Percentiles rank a stretch among this genome's conserved stretches.
These are phyloP conservation scores for Juncus effusus DNA, from an alignment of 176 grass and related monocot species.

Conservation along the genomic window DNA sequence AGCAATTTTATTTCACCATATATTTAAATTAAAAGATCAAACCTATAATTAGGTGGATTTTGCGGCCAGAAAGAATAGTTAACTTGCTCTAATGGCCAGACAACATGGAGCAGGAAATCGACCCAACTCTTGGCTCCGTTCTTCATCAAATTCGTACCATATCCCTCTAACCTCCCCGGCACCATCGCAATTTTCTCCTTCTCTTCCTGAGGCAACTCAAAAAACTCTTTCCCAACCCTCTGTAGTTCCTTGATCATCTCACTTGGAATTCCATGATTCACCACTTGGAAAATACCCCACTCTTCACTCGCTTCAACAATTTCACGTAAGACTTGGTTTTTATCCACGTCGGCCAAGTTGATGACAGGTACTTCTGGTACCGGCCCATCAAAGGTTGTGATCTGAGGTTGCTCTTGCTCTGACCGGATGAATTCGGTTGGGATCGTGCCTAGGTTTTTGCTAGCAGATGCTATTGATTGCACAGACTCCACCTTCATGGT, in stretches of 20 bases:
- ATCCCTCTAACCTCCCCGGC: conserved; percentile 43
- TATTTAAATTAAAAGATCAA: neutral
- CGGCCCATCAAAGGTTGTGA: conserved; percentile 42
- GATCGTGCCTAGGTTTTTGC: conserved; percentile 7
- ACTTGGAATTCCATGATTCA: conserved; percentile 60
- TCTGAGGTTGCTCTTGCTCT: conserved; percentile 43
- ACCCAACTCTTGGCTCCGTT: conserved; percentile 39
- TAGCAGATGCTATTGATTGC: conserved; percentile 38
- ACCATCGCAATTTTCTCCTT: conserved; percentile 49
- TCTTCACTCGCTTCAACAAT: conserved; percentile 40
- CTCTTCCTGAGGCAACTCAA: conserved; percentile 60
- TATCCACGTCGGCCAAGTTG: conserved; percentile 34
- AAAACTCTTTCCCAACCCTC: conserved; percentile 65
- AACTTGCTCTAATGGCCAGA: conserved; percentile 42
- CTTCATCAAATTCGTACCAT: conserved; percentile 38
- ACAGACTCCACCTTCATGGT: conserved; percentile 29
- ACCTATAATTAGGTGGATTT: conserved; percentile 34
- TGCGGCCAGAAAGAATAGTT: conserved; percentile 50
- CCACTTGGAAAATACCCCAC: conserved; percentile 72
- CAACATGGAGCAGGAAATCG: conserved; percentile 73
- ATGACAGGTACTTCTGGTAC: conserved; percentile 51
- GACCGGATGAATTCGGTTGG: conserved; percentile 50
- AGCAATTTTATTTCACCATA: too few relatives aligned
- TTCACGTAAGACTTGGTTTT: neutral
- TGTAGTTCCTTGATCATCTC: conserved; percentile 46